These are phyloP conservation scores for Typha latifolia DNA, from an alignment of 176 grass and related monocot species.

Conservation along the genomic window DNA sequence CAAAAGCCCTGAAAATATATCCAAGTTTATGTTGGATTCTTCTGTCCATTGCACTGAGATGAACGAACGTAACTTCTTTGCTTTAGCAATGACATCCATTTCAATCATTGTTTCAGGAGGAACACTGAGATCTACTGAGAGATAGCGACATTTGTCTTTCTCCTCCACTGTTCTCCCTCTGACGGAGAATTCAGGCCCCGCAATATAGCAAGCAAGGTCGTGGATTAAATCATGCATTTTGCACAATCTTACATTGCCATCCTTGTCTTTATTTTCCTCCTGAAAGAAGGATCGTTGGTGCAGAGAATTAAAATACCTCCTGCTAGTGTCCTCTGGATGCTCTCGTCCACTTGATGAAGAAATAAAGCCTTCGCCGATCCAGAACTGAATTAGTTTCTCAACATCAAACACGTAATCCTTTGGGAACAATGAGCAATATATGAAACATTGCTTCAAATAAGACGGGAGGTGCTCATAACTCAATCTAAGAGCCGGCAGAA, in stretches of 20 bases:
- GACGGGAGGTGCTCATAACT: constrained; percentile 28
- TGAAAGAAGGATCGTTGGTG: constrained; percentile 22
- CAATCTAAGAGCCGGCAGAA: not conserved
- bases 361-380: constrained; percentile 28
- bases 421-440: constrained; percentile 24
- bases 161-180: too few relatives aligned
- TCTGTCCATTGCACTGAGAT: not conserved
- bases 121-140: not conserved
- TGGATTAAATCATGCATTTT: constrained; percentile 23
- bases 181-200: too few relatives aligned
- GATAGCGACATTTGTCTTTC: not conserved
- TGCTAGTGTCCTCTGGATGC: constrained; percentile 5
- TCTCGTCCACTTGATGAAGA: not conserved
- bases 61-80: not conserved
- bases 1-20: not conserved
- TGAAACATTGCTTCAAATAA: constrained; percentile 21
- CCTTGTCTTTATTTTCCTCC: not conserved
- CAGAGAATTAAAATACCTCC: constrained; percentile 8
- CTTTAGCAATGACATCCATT: not conserved
- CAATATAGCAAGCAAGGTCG: constrained; percentile 13
- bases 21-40: too few relatives aligned
- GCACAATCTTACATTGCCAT: not conserved
- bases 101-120: not conserved
- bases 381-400: constrained; percentile 20
- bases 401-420: constrained; percentile 14